Percentiles rank a stretch among this genome's conserved stretches.
These are phyloP conservation scores for Calcarisporium arbuscula DNA, from an alignment of 2,329 filamentous ascomycete genomes.

Conservation along the genomic window DNA sequence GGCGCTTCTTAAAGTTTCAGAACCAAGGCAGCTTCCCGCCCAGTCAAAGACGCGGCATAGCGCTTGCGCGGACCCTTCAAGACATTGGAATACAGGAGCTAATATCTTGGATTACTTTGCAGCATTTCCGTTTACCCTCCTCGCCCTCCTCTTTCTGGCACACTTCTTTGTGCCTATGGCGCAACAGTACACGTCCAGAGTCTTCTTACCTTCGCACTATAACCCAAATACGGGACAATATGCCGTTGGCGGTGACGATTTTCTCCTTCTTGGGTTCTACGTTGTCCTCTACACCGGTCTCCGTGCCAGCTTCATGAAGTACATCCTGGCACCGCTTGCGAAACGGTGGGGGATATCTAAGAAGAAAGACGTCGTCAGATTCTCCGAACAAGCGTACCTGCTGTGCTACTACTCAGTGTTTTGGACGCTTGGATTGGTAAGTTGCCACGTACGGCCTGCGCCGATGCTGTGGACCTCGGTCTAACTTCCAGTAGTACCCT, in stretches of 20 bases:
- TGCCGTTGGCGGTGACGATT: constrained; percentile 70
- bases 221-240: constrained; percentile 64
- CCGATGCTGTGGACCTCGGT: background rate
- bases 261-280: constrained; percentile 69
- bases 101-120: constrained; percentile 11
- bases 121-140: constrained; percentile 78
- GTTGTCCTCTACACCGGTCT: constrained; percentile 81
- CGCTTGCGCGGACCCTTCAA: constrained; percentile 11
- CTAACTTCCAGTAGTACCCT: constrained; percentile 57
- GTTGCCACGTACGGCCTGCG: constrained; percentile 20
- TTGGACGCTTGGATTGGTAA: constrained; percentile 77
- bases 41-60: too few relatives aligned
- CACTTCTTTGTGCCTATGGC: constrained; percentile 78
- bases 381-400: constrained; percentile 92
- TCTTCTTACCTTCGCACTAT: constrained; percentile 81
- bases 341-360: constrained; percentile 65
- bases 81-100: too few relatives aligned
- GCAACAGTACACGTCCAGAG: constrained; percentile 72
- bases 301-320: constrained; percentile 79
- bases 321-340: constrained; percentile 73
- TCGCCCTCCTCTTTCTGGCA: constrained; percentile 73
- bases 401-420: constrained; percentile 75
- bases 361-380: constrained; percentile 70
- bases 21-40: too few relatives aligned
- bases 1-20: too few relatives aligned